phyloP scores from a whole-genome alignment of 257 asterid genomes.

The Ilex aquifolium region DNA sequence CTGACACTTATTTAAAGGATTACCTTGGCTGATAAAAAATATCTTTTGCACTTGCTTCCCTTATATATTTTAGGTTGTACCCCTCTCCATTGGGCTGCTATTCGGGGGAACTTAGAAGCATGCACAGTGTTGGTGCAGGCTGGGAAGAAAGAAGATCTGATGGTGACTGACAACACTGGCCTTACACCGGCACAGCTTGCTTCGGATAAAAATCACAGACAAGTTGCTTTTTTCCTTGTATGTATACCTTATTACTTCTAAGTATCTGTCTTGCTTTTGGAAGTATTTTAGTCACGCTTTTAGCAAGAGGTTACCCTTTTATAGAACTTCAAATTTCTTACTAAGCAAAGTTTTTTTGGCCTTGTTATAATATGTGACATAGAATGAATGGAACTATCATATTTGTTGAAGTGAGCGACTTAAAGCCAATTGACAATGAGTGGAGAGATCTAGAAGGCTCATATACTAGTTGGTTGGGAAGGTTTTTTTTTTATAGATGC shows the following conservation, averaged over 20 bases:
- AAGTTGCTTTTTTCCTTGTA: constrained; percentile 99
- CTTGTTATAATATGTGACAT: too few relatives aligned
- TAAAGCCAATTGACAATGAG: too few relatives aligned
- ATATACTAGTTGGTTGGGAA: too few relatives aligned
- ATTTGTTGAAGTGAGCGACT: too few relatives aligned
- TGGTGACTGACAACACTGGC: constrained; percentile 80
- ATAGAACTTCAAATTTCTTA: too few relatives aligned
- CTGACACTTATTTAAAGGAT: neutral
- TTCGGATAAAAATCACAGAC: constrained; percentile 88
- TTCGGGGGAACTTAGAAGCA: constrained; percentile 92
- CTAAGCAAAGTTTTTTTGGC: too few relatives aligned
- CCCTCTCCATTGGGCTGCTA: constrained; percentile 99
- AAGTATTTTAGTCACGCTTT: neutral
- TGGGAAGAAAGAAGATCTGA: constrained; percentile 92
- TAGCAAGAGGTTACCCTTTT: neutral
- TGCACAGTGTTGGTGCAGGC: constrained; percentile 98
- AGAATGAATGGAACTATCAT: too few relatives aligned
- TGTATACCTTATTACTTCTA: constrained; percentile 32
- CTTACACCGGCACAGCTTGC: constrained; percentile 98
- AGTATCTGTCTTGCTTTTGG: constrained; percentile 7
- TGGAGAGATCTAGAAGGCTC: too few relatives aligned
- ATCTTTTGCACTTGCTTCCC: neutral
- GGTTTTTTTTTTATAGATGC: too few relatives aligned
- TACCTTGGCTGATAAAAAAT: neutral
- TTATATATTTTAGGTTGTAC: constrained; percentile 63